phyloP scores from a whole-genome alignment of 306 rosid genomes.

The Cucumis melo region DNA sequence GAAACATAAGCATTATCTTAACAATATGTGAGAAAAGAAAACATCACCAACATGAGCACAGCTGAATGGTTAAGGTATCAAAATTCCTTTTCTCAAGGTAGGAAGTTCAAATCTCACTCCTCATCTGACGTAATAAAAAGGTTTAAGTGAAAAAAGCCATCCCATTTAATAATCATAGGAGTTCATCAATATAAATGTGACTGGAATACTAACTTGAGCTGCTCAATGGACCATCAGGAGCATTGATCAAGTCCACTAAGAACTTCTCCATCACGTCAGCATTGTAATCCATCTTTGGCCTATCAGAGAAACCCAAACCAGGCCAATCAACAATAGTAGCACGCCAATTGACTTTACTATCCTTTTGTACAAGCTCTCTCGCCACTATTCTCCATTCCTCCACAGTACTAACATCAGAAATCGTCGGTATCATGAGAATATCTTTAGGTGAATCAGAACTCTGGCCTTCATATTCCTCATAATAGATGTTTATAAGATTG shows the following conservation, averaged over 20 bases:
- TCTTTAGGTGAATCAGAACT: constrained; percentile 41
- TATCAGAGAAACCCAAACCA: constrained; percentile 82
- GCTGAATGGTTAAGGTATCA: background rate
- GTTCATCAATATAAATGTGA: background rate
- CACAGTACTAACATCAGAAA: constrained; percentile 93
- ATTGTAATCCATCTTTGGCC: constrained; percentile 79
- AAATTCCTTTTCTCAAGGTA: background rate
- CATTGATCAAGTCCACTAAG: constrained; percentile 72
- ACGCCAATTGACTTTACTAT: constrained; percentile 47
- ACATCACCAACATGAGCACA: background rate
- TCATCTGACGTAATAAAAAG: background rate
- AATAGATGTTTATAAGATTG: constrained; percentile 50
- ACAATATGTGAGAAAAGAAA: background rate
- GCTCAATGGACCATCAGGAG: constrained; percentile 53
- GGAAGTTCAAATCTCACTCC: background rate
- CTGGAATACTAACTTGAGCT: constrained; percentile 38
- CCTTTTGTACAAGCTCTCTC: constrained; percentile 49
- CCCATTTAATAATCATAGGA: background rate
- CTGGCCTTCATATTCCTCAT: constrained; percentile 67
- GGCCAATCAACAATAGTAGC: constrained; percentile 97
- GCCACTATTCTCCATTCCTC: constrained; percentile 96
- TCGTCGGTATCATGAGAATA: constrained; percentile 79
- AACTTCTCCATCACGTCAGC: constrained; percentile 75
- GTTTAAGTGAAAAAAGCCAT: background rate
- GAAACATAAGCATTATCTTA: background rate